Base-by-base conservation (phyloP, 2,329 filamentous ascomycete genomes). In the Aschersonia sp. region DNA sequence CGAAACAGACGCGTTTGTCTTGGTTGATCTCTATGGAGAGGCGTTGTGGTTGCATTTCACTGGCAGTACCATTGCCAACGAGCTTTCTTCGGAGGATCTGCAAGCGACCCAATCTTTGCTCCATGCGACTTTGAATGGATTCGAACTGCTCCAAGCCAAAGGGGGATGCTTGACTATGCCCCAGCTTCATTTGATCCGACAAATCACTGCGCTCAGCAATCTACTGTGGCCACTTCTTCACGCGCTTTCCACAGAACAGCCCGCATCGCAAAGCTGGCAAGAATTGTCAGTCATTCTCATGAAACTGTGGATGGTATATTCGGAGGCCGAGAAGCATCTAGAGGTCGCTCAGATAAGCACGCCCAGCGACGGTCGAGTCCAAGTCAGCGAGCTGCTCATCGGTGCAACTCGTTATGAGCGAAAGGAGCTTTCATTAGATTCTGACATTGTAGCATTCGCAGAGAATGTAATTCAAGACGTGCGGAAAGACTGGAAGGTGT, bases 1-100 rank as follows among this genome's bases (percentile, higher is more conserved):
- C 6, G 59, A 57, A 9, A 56, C 55, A 4, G 58, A 65, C 10
- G 66, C 66, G 0, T 78, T 69, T 60, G 62, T 71, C 11, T 56
- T 79, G 44, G 53, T 79, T 6, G 68, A 76, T 42, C 64, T 75
- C 14, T 78, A 78, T 52, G 58, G 63, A 29, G 61, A 63, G 31
- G 72, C 71, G 2, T 49, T 76, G 7, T 57, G 61, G 31, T 53
- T 56, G 10, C 54, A 66, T 4, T 56, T 75, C 14, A 57, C 55
- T 5, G 56, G 56, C 12, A 58, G 61, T 5, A 58, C 58, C 14
- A 50, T 69, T 22, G 60, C 68, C 11, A 60, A 56, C 33, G 65
- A 70, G 48, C 56, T 73, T 22, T 55, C 53, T 29, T 58, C 61
- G 11, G 59, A 59, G 4, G 58, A 60, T 46, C 49, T 68, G 46